A percentile compares a stretch with the other conserved stretches of the same genome.
These are phyloP conservation scores for Aspergillus nidulans DNA, from an alignment of 495 filamentous ascomycete genomes.

Conservation along the genomic window DNA sequence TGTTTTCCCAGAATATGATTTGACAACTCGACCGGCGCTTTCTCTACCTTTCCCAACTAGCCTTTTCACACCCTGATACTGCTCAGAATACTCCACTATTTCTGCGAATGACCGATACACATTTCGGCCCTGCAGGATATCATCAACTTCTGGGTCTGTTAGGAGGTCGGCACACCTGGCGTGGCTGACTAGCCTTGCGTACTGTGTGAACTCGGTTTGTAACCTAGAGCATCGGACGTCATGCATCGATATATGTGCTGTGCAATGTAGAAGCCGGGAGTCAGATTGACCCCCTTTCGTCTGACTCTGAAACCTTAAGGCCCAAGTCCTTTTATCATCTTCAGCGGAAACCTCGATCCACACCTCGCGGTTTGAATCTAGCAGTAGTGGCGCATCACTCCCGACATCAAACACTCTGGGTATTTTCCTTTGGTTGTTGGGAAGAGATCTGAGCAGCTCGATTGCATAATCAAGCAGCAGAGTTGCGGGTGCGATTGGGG, in stretches of 20 bases:
- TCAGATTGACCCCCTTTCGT: background rate
- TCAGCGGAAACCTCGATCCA: conserved; percentile 32
- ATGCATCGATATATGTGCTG: conserved; percentile 7
- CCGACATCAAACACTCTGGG: conserved; percentile 34
- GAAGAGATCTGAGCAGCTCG: conserved; percentile 42
- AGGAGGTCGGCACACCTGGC: conserved; percentile 37
- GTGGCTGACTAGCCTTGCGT: conserved; percentile 38
- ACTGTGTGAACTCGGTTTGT: conserved; percentile 35
- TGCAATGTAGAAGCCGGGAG: conserved; percentile 13
- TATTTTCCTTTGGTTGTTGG: conserved; percentile 13
- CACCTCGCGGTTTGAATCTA: conserved; percentile 32
- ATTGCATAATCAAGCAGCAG: conserved; percentile 44
- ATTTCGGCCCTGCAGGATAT: conserved; percentile 46
- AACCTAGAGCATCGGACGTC: background rate
- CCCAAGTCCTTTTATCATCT: conserved; percentile 20
- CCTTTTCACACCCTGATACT: conserved; percentile 42
- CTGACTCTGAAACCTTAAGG: conserved; percentile 13
- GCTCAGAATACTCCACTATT: conserved; percentile 45
- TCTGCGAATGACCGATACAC: conserved; percentile 45
- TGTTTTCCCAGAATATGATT: conserved; percentile 30
- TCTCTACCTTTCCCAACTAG: conserved; percentile 40
- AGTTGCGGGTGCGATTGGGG: conserved; percentile 45
- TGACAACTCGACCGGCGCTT: conserved; percentile 42
- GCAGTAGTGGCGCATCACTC: conserved; percentile 38
- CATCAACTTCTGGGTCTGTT: conserved; percentile 34